Percentiles rank a stretch among this genome's conserved stretches.
phyloP scores from a whole-genome alignment of 208 protist species.

The Leishmania guyanensis region DNA sequence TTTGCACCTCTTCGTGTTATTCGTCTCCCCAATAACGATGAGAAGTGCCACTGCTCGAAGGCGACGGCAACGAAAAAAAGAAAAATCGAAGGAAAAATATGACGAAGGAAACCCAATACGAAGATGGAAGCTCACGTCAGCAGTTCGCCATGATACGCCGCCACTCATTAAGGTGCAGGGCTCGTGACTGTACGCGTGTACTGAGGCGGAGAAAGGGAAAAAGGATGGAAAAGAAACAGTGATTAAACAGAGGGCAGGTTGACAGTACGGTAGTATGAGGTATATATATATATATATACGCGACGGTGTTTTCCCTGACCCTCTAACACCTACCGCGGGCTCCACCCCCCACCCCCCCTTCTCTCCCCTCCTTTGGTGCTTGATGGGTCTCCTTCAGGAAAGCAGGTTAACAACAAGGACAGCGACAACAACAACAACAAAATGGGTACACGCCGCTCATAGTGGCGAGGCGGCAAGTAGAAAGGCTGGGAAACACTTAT shows the following conservation, averaged over 20 bases:
- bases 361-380: not conserved
- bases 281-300: too few relatives aligned
- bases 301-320: not conserved
- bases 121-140: not conserved
- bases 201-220: too few relatives aligned
- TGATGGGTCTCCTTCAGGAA: not conserved
- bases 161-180: too few relatives aligned
- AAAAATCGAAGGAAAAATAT: too few relatives aligned
- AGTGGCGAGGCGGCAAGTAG: not conserved
- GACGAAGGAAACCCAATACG: not conserved
- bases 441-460: not conserved
- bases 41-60: too few relatives aligned
- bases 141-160: too few relatives aligned
- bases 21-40: not conserved
- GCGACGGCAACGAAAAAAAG: not conserved
- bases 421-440: not conserved
- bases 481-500: not conserved
- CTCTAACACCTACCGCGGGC: not conserved
- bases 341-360: not conserved
- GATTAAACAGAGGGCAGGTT: not conserved
- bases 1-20: not conserved
- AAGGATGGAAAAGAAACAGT: not conserved
- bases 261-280: not conserved
- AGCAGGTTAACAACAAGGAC: not conserved
- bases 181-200: too few relatives aligned